These are phyloP conservation scores for Leucocoprinus sp. DNA, from an alignment of 768 basidiomycete species.

Conservation along the genomic window DNA sequence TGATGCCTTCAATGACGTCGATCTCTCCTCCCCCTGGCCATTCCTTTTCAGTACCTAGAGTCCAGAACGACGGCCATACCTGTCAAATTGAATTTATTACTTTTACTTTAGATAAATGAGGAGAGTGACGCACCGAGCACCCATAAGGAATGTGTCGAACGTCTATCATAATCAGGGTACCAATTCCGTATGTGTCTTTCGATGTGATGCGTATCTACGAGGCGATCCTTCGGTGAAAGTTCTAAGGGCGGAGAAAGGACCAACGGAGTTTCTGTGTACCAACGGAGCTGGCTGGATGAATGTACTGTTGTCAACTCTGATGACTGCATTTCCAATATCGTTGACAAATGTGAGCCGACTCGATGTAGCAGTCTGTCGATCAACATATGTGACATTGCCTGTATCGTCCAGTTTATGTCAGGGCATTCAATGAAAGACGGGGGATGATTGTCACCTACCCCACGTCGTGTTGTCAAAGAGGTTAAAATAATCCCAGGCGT, in stretches of 20 bases:
- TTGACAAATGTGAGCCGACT: constrained; percentile 54
- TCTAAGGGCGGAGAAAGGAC: constrained; percentile 14
- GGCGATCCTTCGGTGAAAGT: background rate
- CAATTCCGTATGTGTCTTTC: constrained; percentile 32
- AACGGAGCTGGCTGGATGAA: constrained; percentile 28
- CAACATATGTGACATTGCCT: constrained; percentile 62
- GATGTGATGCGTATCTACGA: constrained; percentile 37
- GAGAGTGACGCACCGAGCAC: constrained; percentile 35
- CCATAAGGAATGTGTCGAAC: constrained; percentile 41
- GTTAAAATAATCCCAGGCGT: constrained; percentile 13
- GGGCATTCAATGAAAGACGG: background rate
- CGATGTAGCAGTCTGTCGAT: constrained; percentile 34
- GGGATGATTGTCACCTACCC: constrained; percentile 8
- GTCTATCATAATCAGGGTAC: constrained; percentile 38
- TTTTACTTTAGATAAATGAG: background rate
- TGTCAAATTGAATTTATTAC: constrained; percentile 10
- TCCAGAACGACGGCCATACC: constrained; percentile 48
- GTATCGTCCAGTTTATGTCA: constrained; percentile 9
- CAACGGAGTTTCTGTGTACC: constrained; percentile 40
- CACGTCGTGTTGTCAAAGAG: constrained; percentile 15
- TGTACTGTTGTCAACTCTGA: constrained; percentile 68
- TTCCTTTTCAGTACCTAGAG: constrained; percentile 27
- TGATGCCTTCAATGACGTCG: constrained; percentile 78
- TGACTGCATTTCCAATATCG: constrained; percentile 50
- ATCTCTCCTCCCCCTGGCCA: constrained; percentile 45